phyloP scores from a whole-genome alignment of 176 grass and related monocot species.

The Olyra latifolia region DNA sequence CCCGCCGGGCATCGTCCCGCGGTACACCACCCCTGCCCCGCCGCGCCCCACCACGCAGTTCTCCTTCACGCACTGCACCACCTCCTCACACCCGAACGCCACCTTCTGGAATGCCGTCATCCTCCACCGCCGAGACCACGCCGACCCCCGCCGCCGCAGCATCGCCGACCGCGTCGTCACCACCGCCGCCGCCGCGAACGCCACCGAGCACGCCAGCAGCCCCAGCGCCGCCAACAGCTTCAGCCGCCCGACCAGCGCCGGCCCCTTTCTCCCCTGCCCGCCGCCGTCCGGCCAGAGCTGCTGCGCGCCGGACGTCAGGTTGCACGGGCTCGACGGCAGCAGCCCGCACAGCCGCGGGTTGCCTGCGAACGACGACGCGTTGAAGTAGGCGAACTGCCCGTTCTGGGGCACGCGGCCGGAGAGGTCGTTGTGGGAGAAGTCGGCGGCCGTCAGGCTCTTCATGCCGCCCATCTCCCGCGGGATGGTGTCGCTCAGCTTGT shows the following conservation, averaged over 20 bases:
- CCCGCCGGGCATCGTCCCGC: constrained; percentile 60
- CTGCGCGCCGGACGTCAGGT: constrained; percentile 23
- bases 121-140: constrained; percentile 41
- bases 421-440: constrained; percentile 77
- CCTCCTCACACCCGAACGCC: constrained; percentile 63
- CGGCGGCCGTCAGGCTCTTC: constrained; percentile 69
- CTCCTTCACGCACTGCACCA: constrained; percentile 73
- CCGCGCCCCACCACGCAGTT: constrained; percentile 68
- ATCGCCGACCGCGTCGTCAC: constrained; percentile 64
- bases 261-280: not conserved
- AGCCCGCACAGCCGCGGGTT: constrained; percentile 68
- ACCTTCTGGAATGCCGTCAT: constrained; percentile 83
- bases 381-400: constrained; percentile 78
- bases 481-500: constrained; percentile 47
- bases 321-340: constrained; percentile 42
- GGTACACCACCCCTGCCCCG: constrained; percentile 74
- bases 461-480: constrained; percentile 65
- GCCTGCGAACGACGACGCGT: constrained; percentile 54
- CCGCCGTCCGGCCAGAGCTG: not conserved
- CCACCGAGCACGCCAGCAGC: constrained; percentile 62
- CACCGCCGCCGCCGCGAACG: constrained; percentile 55
- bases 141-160: constrained; percentile 20
- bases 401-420: constrained; percentile 58
- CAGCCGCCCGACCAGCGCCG: not conserved
- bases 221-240: constrained; percentile 67